Conservation (phyloP, 73 alveolate genomes). For the Loxodes magnus region DNA sequence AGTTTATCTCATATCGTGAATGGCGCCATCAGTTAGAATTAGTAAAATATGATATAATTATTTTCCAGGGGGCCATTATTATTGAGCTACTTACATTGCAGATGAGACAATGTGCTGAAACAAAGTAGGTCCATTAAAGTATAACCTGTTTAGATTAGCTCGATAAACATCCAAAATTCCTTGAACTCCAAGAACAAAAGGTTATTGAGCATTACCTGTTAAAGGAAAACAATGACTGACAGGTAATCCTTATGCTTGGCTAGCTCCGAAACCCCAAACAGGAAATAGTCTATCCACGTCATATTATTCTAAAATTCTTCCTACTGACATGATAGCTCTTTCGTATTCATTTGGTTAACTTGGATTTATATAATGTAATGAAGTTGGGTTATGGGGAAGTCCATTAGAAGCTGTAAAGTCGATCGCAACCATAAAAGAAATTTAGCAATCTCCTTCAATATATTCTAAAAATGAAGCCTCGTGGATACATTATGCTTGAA, state of each 20-base stretch:
- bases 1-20: conserved; percentile 73
- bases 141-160: conserved; percentile 25
- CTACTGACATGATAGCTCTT: conserved; percentile 60
- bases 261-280: conserved; percentile 90
- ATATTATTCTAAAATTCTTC: conserved; percentile 56
- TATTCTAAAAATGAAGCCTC: conserved; percentile 61
- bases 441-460: conserved; percentile 60
- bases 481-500: conserved; percentile 11
- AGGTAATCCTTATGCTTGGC: conserved; percentile 4
- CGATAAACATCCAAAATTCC: conserved; percentile 43
- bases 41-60: conserved; percentile 26
- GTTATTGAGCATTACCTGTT: conserved; percentile 45
- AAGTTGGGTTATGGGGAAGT: conserved; percentile 29
- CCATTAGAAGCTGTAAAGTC: conserved; percentile 91
- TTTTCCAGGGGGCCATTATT: conserved; percentile 18
- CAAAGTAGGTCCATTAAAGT: conserved; percentile 70
- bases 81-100: conserved; percentile 33
- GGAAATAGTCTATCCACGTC: conserved; percentile 71
- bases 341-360: conserved; percentile 54
- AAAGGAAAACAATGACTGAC: conserved; percentile 79
- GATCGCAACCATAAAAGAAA: conserved; percentile 63
- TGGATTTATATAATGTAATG: conserved; percentile 31
- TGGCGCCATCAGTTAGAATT: conserved; percentile 84
- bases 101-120: conserved; percentile 45
- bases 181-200: conserved; percentile 46